Conservation (phyloP, 1,284 basidiomycete genomes). For the Pyrrhoderma lamaoense region DNA sequence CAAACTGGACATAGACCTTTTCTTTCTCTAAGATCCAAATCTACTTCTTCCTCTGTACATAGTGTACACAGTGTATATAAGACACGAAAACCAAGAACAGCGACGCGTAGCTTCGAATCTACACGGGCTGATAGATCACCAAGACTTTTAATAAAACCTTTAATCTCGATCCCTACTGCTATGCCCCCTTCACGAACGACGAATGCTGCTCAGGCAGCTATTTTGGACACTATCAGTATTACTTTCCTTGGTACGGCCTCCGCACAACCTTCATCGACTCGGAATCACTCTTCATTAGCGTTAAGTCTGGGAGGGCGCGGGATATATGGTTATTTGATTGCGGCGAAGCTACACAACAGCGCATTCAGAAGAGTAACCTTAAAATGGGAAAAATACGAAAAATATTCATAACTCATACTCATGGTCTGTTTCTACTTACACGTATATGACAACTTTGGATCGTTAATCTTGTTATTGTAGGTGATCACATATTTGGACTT, state of each 20-base stretch:
- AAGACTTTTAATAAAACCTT: neutral
- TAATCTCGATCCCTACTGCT: neutral
- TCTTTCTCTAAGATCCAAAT: neutral
- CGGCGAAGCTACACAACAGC: constrained; percentile 84
- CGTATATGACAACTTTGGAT: constrained; percentile 24
- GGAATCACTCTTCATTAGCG: constrained; percentile 67
- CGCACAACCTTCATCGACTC: constrained; percentile 65
- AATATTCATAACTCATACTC: constrained; percentile 89
- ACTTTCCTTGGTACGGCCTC: constrained; percentile 76
- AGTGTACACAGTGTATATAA: too few species aligned
- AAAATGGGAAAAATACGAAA: constrained; percentile 78
- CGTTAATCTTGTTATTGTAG: constrained; percentile 31
- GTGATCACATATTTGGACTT: constrained; percentile 83
- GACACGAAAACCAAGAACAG: neutral
- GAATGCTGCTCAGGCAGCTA: constrained; percentile 7
- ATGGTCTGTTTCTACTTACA: constrained; percentile 46
- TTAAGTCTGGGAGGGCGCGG: constrained; percentile 41
- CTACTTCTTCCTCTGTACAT: constrained; percentile 5
- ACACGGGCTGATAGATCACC: neutral
- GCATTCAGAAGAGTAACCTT: constrained; percentile 62
- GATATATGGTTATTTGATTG: constrained; percentile 86
- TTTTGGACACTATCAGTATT: constrained; percentile 40
- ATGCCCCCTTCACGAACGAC: constrained; percentile 16
- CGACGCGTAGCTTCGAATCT: too few species aligned
- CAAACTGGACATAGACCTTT: neutral